These are phyloP conservation scores for Fraxinus anomala DNA, from an alignment of 257 asterid species.

Conservation along the genomic window DNA sequence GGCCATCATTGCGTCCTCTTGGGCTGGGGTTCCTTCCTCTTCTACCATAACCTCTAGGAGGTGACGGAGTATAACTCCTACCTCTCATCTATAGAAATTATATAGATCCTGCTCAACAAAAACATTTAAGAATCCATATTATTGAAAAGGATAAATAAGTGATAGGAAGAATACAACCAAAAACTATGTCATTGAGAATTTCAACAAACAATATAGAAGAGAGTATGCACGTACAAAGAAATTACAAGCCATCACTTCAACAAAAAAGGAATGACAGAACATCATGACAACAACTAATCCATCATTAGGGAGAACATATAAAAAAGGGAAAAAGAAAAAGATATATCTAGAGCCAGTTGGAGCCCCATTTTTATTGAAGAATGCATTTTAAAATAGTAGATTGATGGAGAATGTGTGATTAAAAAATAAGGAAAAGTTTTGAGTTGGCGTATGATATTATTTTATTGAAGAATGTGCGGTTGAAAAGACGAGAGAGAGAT, in stretches of 20 bases:
- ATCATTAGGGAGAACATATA: neutral
- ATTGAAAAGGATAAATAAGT: neutral
- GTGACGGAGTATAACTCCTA: conserved; percentile 90
- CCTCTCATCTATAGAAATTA: conserved; percentile 62
- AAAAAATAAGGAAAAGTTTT: no score
- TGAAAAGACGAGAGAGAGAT: no score
- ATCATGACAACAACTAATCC: neutral
- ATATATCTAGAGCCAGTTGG: neutral
- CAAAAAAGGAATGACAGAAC: neutral
- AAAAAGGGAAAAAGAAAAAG: no score
- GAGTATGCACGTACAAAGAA: neutral
- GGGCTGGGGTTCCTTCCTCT: conserved; percentile 79
- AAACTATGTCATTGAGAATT: neutral
- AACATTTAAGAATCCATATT: neutral
- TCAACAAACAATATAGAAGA: neutral
- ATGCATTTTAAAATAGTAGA: no score
- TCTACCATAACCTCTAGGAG: conserved; percentile 87
- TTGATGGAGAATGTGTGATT: no score
- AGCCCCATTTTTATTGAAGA: no score
- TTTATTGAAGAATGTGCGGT: no score
- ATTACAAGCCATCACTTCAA: neutral
- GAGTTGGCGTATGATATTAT: no score
- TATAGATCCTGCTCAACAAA: neutral
- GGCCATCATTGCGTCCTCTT: conserved; percentile 44
- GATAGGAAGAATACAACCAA: neutral